Evolutionary conservation across 192 early-diverging fungal species (phyloP).

Genomic region (Coemansia sp.): DNA sequence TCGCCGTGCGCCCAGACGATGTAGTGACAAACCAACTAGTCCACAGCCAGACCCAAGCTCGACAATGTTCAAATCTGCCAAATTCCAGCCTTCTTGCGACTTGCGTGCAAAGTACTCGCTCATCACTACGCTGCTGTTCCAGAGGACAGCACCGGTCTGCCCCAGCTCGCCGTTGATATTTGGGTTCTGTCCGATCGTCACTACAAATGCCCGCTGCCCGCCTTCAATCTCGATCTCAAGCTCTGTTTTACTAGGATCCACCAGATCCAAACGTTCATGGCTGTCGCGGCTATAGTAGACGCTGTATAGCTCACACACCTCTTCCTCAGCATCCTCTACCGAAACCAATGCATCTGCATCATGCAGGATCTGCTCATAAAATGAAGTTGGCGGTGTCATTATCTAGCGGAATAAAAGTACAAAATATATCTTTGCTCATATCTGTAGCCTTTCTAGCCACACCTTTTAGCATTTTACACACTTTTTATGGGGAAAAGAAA

Average conservation of each 20-base stretch:
- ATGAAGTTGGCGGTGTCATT: background rate
- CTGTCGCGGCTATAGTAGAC: constrained; percentile 30
- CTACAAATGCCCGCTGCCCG: constrained; percentile 5
- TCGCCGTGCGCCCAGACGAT: constrained; percentile 28
- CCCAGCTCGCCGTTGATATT: constrained; percentile 43
- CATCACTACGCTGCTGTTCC: constrained; percentile 48
- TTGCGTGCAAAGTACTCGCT: constrained; percentile 26
- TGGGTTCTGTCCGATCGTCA: constrained; percentile 42
- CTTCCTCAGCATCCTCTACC: constrained; percentile 34
- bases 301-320: constrained; percentile 48
- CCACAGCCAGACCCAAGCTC: constrained; percentile 50
- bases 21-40: constrained; percentile 34
- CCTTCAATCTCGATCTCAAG: constrained; percentile 35
- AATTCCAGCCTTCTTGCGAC: constrained; percentile 3
- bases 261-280: constrained; percentile 11
- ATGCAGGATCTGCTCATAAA: constrained; percentile 12
- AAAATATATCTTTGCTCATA: background rate
- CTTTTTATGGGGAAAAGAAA: background rate
- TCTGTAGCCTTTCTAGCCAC: background rate
- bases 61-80: constrained; percentile 11
- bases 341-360: constrained; percentile 2
- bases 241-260: constrained; percentile 19
- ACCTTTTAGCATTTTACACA: background rate
- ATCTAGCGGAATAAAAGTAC: background rate
- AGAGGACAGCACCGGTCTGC: constrained; percentile 45